Percentiles rank a stretch among this genome's conserved stretches.
Evolutionary conservation across 495 filamentous ascomycete species (phyloP).

Genomic region (Tuber indicum): DNA sequence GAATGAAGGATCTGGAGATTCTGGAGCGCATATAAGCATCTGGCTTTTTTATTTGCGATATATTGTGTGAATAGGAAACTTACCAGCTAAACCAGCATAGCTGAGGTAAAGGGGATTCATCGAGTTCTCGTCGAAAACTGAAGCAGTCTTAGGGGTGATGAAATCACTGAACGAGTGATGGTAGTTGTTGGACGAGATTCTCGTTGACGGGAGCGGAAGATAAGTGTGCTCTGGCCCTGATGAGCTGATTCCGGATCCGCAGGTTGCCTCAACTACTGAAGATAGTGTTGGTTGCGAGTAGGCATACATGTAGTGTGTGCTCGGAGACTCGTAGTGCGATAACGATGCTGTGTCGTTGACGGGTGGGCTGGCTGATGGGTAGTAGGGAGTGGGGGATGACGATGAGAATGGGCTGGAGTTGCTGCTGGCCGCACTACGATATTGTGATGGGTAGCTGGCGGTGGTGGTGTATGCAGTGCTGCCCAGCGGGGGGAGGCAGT

Average conservation of each 20-base stretch:
- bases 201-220: slow-evolving; percentile 59
- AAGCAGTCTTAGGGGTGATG: slow-evolving; percentile 55
- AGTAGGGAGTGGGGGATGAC: slow-evolving; percentile 35
- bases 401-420: slow-evolving; percentile 37
- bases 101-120: slow-evolving; percentile 71
- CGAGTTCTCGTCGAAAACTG: slow-evolving; percentile 55
- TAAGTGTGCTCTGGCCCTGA: slow-evolving; percentile 62
- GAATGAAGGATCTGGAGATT: slow-evolving; percentile 36
- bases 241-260: slow-evolving; percentile 60
- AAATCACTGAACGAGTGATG: slow-evolving; percentile 50
- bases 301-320: slow-evolving; percentile 43
- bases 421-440: slow-evolving; percentile 32
- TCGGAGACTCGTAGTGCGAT: slow-evolving; percentile 46
- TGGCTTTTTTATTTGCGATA: background rate
- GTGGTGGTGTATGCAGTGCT: slow-evolving; percentile 38
- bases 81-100: slow-evolving; percentile 65
- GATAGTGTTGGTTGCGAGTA: slow-evolving; percentile 35
- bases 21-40: slow-evolving; percentile 4
- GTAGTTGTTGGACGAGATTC: slow-evolving; percentile 59
- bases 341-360: slow-evolving; percentile 34
- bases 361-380: slow-evolving; percentile 23
- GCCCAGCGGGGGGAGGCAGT: slow-evolving; percentile 34
- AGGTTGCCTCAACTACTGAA: slow-evolving; percentile 44
- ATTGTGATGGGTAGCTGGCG: slow-evolving; percentile 26
- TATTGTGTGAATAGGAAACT: slow-evolving; percentile 18